Evolutionary conservation across 768 basidiomycete genomes (phyloP).

Genomic region (Tylopilus felleus): DNA sequence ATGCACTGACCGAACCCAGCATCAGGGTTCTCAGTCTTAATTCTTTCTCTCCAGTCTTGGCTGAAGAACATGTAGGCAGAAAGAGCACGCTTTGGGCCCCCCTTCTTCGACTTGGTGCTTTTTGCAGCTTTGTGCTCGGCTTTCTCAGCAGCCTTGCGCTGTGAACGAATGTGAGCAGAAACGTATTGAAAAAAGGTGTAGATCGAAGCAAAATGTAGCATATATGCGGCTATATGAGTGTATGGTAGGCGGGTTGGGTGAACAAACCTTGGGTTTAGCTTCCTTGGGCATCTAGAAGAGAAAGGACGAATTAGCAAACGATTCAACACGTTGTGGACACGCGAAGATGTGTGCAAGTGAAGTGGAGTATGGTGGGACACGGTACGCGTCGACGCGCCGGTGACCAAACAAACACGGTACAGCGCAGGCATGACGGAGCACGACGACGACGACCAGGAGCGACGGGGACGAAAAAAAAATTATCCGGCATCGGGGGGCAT

Average conservation of each 20-base stretch:
- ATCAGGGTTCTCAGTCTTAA: conserved; percentile 95
- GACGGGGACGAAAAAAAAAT: conserved; percentile 9
- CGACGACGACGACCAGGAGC: conserved; percentile 26
- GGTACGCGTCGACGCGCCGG: conserved; percentile 36
- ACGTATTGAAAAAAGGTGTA: conserved; percentile 1
- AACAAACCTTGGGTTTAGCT: conserved; percentile 64
- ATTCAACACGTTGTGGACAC: conserved; percentile 39
- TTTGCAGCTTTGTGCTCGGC: conserved; percentile 49
- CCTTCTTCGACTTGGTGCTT: conserved; percentile 69
- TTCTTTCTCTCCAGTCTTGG: conserved; percentile 91
- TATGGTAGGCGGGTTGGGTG: background rate
- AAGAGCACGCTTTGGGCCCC: conserved; percentile 78
- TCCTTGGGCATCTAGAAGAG: conserved; percentile 74
- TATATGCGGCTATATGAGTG: conserved; percentile 17
- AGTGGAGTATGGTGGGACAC: conserved; percentile 27
- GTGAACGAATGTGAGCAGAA: conserved; percentile 16
- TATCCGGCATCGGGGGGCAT: conserved; percentile 17
- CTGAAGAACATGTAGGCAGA: conserved; percentile 99
- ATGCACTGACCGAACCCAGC: conserved; percentile 75
- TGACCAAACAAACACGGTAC: conserved; percentile 36
- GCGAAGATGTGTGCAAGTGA: conserved; percentile 30
- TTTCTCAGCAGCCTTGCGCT: conserved; percentile 79
- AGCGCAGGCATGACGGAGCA: conserved; percentile 17
- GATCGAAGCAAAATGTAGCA: conserved; percentile 11
- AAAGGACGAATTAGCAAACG: conserved; percentile 33